phyloP scores from a whole-genome alignment of 2,329 filamentous ascomycete species.

The Boeremia exigua region DNA sequence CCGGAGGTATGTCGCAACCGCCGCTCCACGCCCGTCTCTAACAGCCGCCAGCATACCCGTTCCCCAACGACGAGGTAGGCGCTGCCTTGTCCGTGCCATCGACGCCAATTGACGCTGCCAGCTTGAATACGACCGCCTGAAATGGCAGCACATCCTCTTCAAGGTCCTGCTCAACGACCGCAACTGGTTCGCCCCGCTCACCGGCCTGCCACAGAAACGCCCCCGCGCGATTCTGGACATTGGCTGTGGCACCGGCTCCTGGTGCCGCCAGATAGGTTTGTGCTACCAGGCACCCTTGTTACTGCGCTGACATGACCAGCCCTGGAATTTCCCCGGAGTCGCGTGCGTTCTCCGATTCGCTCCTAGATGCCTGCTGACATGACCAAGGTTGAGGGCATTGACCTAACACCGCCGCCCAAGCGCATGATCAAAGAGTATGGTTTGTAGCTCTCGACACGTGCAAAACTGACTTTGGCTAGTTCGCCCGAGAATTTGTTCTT shows the following conservation, averaged over 20 bases:
- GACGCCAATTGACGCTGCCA: constrained; percentile 26
- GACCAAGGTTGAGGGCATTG: constrained; percentile 50
- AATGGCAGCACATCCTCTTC: constrained; percentile 48
- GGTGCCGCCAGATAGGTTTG: constrained; percentile 53
- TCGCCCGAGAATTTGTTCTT: constrained; percentile 77
- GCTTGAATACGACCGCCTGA: constrained; percentile 47
- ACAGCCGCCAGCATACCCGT: constrained; percentile 45
- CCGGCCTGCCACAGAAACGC: constrained; percentile 35
- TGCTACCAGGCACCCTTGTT: constrained; percentile 1
- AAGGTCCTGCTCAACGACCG: constrained; percentile 44
- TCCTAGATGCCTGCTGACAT: constrained; percentile 19
- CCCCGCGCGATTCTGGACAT: constrained; percentile 50
- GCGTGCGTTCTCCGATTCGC: constrained; percentile 29
- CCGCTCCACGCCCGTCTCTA: constrained; percentile 17
- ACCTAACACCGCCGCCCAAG: constrained; percentile 36
- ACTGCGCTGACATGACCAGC: constrained; percentile 37
- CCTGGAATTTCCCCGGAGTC: constrained; percentile 40
- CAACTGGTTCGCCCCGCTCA: constrained; percentile 48
- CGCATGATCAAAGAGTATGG: background rate
- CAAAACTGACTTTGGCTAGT: constrained; percentile 21
- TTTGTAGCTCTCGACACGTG: background rate
- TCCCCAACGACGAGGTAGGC: constrained; percentile 49
- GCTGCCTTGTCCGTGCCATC: background rate
- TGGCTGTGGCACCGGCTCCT: constrained; percentile 51
- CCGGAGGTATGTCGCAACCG: constrained; percentile 46